Percentiles rank a stretch among this genome's conserved stretches.
Evolutionary conservation across 257 asterid genomes (phyloP).

Genomic region (Dorcoceras hygrometricum): DNA sequence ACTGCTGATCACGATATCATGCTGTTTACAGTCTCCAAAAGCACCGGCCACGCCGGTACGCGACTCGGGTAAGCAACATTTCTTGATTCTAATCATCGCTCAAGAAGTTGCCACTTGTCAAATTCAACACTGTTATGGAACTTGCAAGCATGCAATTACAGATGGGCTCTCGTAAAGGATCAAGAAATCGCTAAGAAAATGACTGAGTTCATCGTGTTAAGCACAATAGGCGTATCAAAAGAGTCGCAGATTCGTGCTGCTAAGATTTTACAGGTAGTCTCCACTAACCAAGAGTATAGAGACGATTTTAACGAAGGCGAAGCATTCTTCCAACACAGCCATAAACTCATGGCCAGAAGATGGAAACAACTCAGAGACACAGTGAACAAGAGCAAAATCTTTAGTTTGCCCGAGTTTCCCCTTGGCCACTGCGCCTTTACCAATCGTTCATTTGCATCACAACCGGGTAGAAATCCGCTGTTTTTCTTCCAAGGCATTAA

Average conservation of each 20-base stretch:
- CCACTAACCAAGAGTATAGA: conserved; percentile 45
- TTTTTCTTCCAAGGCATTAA: neutral
- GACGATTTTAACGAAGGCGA: conserved; percentile 30
- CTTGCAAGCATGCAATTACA: conserved; percentile 33
- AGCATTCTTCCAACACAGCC: conserved; percentile 60
- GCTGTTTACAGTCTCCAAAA: conserved; percentile 88
- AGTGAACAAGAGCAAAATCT: conserved; percentile 42
- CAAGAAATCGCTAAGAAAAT: conserved; percentile 66
- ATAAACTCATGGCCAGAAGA: conserved; percentile 50
- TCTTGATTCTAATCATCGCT: neutral
- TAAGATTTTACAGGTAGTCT: conserved; percentile 57
- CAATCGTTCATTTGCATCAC: conserved; percentile 53
- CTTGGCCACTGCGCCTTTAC: conserved; percentile 52
- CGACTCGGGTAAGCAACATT: conserved; percentile 65
- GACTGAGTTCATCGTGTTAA: conserved; percentile 71
- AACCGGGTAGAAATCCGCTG: conserved; percentile 47
- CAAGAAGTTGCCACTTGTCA: neutral
- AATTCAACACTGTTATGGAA: no score
- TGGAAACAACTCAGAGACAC: conserved; percentile 72
- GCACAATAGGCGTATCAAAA: conserved; percentile 86
- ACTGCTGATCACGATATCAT: conserved; percentile 80
- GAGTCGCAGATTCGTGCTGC: conserved; percentile 92
- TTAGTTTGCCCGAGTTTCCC: conserved; percentile 62
- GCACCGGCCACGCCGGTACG: conserved; percentile 93
- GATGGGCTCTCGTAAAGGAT: conserved; percentile 94